Percentiles rank a stretch among this genome's conserved stretches.
phyloP scores from a whole-genome alignment of 805 yeast species.

The Zygosaccharomyces lentus region DNA sequence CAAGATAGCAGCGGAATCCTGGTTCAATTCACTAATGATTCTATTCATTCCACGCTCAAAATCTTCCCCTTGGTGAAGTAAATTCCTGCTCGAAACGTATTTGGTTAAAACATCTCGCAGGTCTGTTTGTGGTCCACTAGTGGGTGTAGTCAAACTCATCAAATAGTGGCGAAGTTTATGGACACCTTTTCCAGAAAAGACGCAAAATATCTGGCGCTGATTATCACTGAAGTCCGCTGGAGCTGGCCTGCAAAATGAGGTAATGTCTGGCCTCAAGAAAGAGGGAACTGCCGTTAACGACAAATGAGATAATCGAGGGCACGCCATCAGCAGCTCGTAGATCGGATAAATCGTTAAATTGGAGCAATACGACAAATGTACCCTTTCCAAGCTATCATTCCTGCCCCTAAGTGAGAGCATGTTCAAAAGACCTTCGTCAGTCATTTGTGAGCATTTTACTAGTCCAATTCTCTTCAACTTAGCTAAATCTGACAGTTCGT shows the following conservation, averaged over 20 bases:
- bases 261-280: slow-evolving; percentile 81
- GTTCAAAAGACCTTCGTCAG: slow-evolving; percentile 75
- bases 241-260: slow-evolving; percentile 83
- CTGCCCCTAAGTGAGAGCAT: slow-evolving; percentile 63
- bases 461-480: slow-evolving; percentile 85
- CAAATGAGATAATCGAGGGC: slow-evolving; percentile 84
- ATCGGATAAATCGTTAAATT: slow-evolving; percentile 76
- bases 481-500: slow-evolving; percentile 71
- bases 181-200: slow-evolving; percentile 89
- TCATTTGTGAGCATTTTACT: slow-evolving; percentile 84
- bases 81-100: slow-evolving; percentile 27
- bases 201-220: slow-evolving; percentile 85
- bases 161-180: slow-evolving; percentile 67
- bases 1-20: slow-evolving; percentile 34
- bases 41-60: slow-evolving; percentile 29
- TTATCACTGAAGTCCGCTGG: slow-evolving; percentile 87
- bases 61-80: slow-evolving; percentile 26
- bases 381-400: slow-evolving; percentile 83
- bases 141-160: slow-evolving; percentile 38
- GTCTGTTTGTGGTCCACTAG: slow-evolving; percentile 34
- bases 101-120: slow-evolving; percentile 31
- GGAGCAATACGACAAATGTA: slow-evolving; percentile 88
- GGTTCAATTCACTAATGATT: slow-evolving; percentile 29
- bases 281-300: slow-evolving; percentile 89
- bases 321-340: slow-evolving; percentile 63